These are phyloP conservation scores for Strigomonas culicis DNA, from an alignment of 208 protist genomes.

Conservation along the genomic window DNA sequence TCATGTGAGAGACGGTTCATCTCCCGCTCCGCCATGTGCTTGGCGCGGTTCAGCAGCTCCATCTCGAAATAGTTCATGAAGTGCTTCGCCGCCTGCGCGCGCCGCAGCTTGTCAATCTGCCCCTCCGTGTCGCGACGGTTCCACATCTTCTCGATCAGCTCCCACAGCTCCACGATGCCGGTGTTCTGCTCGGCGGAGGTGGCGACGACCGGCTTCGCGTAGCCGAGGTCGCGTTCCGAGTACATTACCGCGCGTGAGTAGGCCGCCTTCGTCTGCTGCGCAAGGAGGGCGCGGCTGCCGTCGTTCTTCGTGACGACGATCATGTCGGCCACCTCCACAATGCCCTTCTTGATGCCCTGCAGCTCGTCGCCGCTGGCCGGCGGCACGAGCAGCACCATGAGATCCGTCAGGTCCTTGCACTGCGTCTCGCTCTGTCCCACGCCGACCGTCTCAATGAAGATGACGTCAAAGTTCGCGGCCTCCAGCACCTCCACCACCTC, in stretches of 20 bases:
- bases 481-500: constrained; percentile 93
- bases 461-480: constrained; percentile 84
- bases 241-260: constrained; percentile 56
- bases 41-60: constrained; percentile 36
- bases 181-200: constrained; percentile 34
- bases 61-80: constrained; percentile 55
- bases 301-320: constrained; percentile 95
- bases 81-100: constrained; percentile 35
- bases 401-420: constrained; percentile 90
- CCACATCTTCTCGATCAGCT: constrained; percentile 39
- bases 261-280: constrained; percentile 38
- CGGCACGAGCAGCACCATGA: constrained; percentile 90
- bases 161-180: constrained; percentile 34
- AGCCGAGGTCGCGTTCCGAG: constrained; percentile 37
- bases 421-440: constrained; percentile 90
- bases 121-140: constrained; percentile 21
- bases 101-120: constrained; percentile 28
- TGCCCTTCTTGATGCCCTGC: constrained; percentile 93
- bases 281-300: constrained; percentile 44
- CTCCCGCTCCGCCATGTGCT: constrained; percentile 27
- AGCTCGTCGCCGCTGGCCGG: constrained; percentile 93
- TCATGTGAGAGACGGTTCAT: constrained; percentile 23
- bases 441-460: constrained; percentile 96
- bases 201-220: constrained; percentile 44
- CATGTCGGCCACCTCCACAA: constrained; percentile 93